phyloP scores from a whole-genome alignment of 192 early-diverging fungal genomes.

The Coemansia aciculifera region DNA sequence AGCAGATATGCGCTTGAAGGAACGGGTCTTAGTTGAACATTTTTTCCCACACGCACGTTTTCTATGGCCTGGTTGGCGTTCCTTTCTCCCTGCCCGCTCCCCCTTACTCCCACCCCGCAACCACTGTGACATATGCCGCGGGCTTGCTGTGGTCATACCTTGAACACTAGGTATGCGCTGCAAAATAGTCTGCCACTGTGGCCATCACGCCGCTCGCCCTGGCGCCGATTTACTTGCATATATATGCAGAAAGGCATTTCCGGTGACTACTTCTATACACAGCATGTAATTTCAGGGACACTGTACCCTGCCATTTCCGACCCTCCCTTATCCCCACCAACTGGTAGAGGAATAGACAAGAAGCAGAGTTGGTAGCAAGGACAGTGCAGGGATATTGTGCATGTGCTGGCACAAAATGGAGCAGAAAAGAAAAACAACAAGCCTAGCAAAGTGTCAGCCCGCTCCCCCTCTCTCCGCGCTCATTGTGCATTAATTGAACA shows the following conservation, averaged over 20 bases:
- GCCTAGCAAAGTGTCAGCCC: constrained; percentile 3
- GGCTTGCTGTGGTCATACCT: constrained; percentile 1
- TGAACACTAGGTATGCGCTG: constrained; percentile 6
- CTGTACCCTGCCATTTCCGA: neutral
- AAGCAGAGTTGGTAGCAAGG: neutral
- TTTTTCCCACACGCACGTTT: constrained; percentile 11
- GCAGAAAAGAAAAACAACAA: neutral
- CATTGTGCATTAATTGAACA: constrained; percentile 8
- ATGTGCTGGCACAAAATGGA: neutral
- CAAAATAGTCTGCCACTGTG: neutral
- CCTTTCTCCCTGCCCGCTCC: neutral
- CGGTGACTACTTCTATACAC: neutral
- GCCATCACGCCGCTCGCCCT: constrained; percentile 1
- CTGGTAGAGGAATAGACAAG: neutral
- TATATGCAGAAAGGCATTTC: constrained; percentile 9
- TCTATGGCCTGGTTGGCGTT: neutral
- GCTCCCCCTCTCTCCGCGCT: neutral
- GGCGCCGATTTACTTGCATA: constrained; percentile 4
- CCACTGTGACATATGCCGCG: neutral
- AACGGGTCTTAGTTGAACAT: neutral
- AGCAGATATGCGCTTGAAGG: neutral
- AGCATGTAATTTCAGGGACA: neutral
- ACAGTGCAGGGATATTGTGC: neutral
- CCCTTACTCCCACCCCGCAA: neutral
- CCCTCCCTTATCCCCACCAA: neutral